A percentile compares a stretch with the other conserved stretches of the same genome.
Evolutionary conservation across 768 basidiomycete genomes (phyloP).

Genomic region (Serendipita sp.): DNA sequence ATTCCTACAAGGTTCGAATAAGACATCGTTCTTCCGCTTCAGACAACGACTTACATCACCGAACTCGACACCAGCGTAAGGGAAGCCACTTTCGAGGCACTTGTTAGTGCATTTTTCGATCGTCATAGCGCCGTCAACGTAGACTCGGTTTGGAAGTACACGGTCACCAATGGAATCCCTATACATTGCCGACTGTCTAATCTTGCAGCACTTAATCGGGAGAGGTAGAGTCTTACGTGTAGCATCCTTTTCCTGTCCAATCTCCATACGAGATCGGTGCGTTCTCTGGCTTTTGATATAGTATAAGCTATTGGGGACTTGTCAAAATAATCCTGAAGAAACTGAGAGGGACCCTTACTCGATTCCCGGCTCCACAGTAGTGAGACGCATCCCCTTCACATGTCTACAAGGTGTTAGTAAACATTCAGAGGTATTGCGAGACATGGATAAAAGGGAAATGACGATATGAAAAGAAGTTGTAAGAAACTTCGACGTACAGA

Average conservation of each 20-base stretch:
- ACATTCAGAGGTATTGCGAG: background rate
- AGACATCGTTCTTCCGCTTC: too few relatives aligned
- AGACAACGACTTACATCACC: slow-evolving; percentile 24
- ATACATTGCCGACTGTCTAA: too few relatives aligned
- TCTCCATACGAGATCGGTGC: background rate
- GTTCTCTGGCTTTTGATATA: background rate
- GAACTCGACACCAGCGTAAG: slow-evolving; percentile 31
- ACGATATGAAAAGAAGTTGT: background rate
- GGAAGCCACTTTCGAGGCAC: slow-evolving; percentile 27
- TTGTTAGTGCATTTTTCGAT: slow-evolving; percentile 34
- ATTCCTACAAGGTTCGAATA: background rate
- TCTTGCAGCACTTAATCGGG: background rate
- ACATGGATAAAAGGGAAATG: background rate
- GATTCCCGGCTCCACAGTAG: background rate
- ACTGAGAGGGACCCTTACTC: background rate
- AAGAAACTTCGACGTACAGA: too few relatives aligned
- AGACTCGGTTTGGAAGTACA: background rate
- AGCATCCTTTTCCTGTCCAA: background rate
- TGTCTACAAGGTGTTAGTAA: background rate
- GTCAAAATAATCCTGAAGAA: background rate
- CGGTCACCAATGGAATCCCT: background rate
- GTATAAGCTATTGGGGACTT: background rate
- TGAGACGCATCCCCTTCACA: background rate
- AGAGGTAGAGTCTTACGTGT: background rate
- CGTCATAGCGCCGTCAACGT: slow-evolving; percentile 29